A percentile compares a stretch with the other conserved stretches of the same genome.
These are phyloP conservation scores for Ophiocytium majus DNA, from an alignment of 352 stramenopile species.

Conservation along the genomic window DNA sequence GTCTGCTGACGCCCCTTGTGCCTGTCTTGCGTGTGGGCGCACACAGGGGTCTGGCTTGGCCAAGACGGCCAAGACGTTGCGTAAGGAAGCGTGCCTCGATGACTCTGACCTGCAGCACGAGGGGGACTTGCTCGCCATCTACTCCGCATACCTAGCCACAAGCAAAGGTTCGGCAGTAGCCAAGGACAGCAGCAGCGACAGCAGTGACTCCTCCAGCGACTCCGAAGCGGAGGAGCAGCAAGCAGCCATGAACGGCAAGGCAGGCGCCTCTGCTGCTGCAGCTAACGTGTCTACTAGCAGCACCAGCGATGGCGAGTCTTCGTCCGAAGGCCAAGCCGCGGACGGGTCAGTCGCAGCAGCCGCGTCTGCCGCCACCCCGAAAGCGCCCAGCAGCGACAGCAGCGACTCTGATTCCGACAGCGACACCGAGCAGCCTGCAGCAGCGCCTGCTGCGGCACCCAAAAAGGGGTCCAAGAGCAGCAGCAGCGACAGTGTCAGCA, in stretches of 20 bases:
- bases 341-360: no score
- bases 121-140: neutral
- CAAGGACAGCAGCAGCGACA: neutral
- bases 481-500: neutral
- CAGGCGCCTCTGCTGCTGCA: neutral
- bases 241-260: neutral
- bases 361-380: no score
- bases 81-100: neutral
- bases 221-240: neutral
- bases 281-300: no score
- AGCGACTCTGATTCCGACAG: neutral
- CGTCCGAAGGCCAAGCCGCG: no score
- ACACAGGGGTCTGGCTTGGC: neutral
- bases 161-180: neutral
- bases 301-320: no score
- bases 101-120: neutral
- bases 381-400: neutral
- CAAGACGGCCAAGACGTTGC: conserved; percentile 10
- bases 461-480: conserved; percentile 1
- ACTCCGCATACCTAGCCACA: neutral
- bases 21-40: no score
- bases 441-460: neutral
- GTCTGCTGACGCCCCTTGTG: no score
- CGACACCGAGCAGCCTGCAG: neutral
- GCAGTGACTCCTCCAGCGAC: neutral